These are phyloP conservation scores for Trametes elegans DNA, from an alignment of 768 basidiomycete species.

Conservation along the genomic window DNA sequence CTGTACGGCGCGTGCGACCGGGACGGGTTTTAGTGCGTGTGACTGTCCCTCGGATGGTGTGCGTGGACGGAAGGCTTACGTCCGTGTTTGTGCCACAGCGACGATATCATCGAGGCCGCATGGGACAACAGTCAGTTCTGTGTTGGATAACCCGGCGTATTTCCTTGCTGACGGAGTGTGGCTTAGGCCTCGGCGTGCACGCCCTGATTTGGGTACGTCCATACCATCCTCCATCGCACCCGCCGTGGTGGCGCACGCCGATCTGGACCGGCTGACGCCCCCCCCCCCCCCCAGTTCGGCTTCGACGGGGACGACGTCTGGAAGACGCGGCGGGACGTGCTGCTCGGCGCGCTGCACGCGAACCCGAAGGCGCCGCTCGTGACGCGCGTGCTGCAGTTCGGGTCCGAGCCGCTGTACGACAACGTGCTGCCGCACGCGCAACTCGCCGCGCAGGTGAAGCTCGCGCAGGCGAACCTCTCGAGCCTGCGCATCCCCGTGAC, in stretches of 20 bases:
- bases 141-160: background rate
- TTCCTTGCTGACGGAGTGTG: background rate
- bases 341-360: slow-evolving; percentile 27
- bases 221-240: slow-evolving; percentile 17
- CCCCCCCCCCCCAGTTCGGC: slow-evolving; percentile 25
- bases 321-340: slow-evolving; percentile 25
- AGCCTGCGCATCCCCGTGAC: slow-evolving; percentile 27
- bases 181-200: slow-evolving; percentile 59
- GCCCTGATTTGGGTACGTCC: slow-evolving; percentile 76
- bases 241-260: background rate
- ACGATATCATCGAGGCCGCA: slow-evolving; percentile 65
- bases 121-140: slow-evolving; percentile 49
- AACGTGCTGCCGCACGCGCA: slow-evolving; percentile 21
- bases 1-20: slow-evolving; percentile 42
- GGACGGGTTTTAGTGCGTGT: slow-evolving; percentile 37
- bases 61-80: background rate
- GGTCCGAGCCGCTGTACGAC: slow-evolving; percentile 28
- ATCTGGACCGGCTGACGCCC: no score
- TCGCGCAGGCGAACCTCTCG: slow-evolving; percentile 25
- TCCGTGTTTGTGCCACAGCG: slow-evolving; percentile 28
- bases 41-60: background rate
- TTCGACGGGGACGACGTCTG: slow-evolving; percentile 27
- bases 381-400: slow-evolving; percentile 28
- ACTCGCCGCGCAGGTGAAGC: slow-evolving; percentile 25
- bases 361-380: slow-evolving; percentile 28